Evolutionary conservation across 2,329 filamentous ascomycete species (phyloP), one percentile per base, ranked within the genome.

Genomic region (Calonectria multiphialidica): DNA sequence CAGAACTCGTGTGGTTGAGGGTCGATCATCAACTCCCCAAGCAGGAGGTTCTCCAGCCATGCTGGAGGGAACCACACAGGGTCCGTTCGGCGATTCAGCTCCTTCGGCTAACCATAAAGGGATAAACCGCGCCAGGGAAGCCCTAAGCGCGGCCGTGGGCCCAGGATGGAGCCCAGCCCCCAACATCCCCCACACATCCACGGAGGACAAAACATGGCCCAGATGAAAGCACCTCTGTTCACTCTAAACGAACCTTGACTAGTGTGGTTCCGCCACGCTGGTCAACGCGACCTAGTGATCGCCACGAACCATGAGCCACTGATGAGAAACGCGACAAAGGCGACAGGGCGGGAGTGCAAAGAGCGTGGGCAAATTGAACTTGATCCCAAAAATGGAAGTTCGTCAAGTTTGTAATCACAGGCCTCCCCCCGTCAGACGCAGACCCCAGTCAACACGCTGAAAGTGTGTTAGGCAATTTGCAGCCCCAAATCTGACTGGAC

Each of bases 51-150:
- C 70, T 57, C 66, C 71, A 75, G 73, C 67, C 73, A 77, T 40
- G 64, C 69, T 50, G 67, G 65, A 71, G 73, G 72, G 72, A 78
- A 77, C 69, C 63, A 70, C 45, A 53, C 69, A 70, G 71, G 66
- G 44, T 61, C 67, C 55, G 71, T 47, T 69, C 63, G 63, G 77
- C 70, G 70, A 70, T 72, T 76, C 74, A 71, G 57, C 49, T 61
- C 72, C 65, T 68, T 74, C 73, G 68, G 47, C 75, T 79, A 79
- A 72, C 77, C 71, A 10, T 10, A 75, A 74, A 57, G 53, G 66
- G 76, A 69, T 72, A 74, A 77, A 55, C 64, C 61, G 44, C 64
- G 40, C 47, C 57, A 42, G 55, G 45, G 59, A 74, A 64, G 64
- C 71, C 66, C 71, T 62, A 74, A 76, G 62, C 55, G 62, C 28